Percentiles rank a stretch among this genome's conserved stretches.
phyloP scores from a whole-genome alignment of 2,329 filamentous ascomycete species.

The Metarhizium humberi region DNA sequence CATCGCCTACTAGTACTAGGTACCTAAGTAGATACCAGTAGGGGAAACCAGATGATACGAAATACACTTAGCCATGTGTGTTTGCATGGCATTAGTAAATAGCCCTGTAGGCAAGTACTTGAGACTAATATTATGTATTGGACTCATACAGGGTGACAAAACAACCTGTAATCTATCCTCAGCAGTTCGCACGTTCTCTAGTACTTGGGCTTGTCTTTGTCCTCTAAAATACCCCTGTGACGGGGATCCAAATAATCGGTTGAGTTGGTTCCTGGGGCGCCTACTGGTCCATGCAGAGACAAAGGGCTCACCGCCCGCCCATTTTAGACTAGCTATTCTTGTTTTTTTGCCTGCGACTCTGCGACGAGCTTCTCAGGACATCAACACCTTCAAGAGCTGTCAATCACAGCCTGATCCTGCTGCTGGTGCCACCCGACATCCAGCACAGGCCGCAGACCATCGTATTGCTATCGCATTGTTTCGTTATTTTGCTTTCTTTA shows the following conservation, averaged over 20 bases:
- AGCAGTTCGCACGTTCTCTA: too few species aligned
- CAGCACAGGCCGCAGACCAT: slow-evolving; percentile 5
- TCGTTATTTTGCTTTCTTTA: not conserved
- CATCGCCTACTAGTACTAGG: not conserved
- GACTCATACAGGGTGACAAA: too few species aligned
- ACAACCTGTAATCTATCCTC: too few species aligned
- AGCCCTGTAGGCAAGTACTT: too few species aligned
- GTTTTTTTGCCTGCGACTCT: slow-evolving; percentile 12
- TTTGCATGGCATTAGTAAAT: too few species aligned
- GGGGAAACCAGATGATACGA: too few species aligned
- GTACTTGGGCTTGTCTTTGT: too few species aligned
- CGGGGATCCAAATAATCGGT: not conserved
- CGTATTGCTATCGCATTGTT: not conserved
- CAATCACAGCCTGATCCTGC: not conserved
- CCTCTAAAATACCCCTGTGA: too few species aligned
- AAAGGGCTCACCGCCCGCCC: slow-evolving; percentile 8
- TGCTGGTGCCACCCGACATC: slow-evolving; percentile 1
- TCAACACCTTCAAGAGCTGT: slow-evolving; percentile 2
- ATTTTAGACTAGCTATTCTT: slow-evolving; percentile 4
- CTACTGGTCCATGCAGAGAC: not conserved
- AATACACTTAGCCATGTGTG: too few species aligned
- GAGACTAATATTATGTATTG: too few species aligned
- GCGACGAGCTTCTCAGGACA: slow-evolving; percentile 10
- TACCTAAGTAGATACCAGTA: not conserved
- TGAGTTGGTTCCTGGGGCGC: not conserved